Conservation (phyloP, 1,284 basidiomycete genomes). For the Austropuccinia psidii region DNA sequence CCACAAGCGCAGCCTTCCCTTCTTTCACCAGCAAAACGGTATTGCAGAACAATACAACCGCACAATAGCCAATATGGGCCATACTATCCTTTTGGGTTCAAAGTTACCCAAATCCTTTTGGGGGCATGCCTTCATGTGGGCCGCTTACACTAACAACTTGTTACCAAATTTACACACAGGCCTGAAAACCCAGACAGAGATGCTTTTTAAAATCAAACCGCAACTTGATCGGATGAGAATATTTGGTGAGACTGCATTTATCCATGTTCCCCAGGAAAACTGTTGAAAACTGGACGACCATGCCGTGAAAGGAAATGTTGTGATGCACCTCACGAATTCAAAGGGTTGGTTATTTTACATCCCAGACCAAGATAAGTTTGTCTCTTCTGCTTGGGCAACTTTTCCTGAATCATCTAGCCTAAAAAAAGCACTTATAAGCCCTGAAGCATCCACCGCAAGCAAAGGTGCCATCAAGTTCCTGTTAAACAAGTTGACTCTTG, state of each 20-base stretch:
- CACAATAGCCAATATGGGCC: conserved; percentile 5
- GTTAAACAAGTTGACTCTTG: no score
- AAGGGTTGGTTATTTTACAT: conserved; percentile 6
- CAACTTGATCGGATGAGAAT: neutral
- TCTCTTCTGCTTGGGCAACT: neutral
- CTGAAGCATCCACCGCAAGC: no score
- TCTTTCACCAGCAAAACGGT: conserved; percentile 36
- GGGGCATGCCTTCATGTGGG: conserved; percentile 2
- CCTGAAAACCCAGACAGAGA: neutral
- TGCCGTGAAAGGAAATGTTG: neutral
- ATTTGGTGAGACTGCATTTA: neutral
- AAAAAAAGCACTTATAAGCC: no score
- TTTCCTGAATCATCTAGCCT: no score
- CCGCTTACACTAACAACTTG: neutral
- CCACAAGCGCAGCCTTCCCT: neutral
- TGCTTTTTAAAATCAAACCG: neutral
- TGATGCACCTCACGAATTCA: neutral
- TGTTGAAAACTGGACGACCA: neutral
- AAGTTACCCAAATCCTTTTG: conserved; percentile 2
- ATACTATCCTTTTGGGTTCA: neutral
- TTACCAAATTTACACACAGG: conserved; percentile 5
- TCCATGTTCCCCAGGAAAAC: neutral
- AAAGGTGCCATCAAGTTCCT: no score
- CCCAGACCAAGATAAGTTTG: neutral
- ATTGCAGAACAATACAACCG: conserved; percentile 14